A percentile compares a stretch with the other conserved stretches of the same genome.
phyloP scores from a whole-genome alignment of 768 basidiomycete species.

The Lepiota brunneoincarnata region DNA sequence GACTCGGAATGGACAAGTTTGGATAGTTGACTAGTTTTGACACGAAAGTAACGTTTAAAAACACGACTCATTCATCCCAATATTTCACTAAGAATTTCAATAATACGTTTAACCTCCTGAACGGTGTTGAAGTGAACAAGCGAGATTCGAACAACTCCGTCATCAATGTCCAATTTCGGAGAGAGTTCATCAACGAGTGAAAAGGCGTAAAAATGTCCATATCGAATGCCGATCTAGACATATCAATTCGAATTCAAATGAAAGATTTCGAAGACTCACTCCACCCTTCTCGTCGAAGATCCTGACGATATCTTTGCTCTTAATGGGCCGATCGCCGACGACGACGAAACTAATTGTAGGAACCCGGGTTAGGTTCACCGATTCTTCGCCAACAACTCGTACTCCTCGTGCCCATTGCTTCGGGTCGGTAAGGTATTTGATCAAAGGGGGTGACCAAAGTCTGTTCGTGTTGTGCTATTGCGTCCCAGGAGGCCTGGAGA shows the following conservation, averaged over 20 bases:
- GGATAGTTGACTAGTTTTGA: too few species aligned
- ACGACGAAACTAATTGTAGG: constrained; percentile 77
- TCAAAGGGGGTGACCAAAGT: constrained; percentile 48
- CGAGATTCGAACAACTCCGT: constrained; percentile 73
- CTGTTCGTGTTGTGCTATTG: constrained; percentile 63
- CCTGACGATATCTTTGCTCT: constrained; percentile 62
- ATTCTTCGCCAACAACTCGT: constrained; percentile 62
- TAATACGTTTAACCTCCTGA: constrained; percentile 62
- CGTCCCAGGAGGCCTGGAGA: constrained; percentile 50
- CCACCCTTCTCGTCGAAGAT: constrained; percentile 61
- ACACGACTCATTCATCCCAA: constrained; percentile 22
- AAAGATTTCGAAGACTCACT: constrained; percentile 37
- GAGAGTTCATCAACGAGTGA: constrained; percentile 49
- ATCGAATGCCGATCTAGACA: constrained; percentile 72
- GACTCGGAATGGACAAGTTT: too few species aligned
- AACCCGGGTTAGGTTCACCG: constrained; percentile 39
- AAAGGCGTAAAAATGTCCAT: constrained; percentile 78
- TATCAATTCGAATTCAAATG: neutral
- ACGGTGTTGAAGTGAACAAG: constrained; percentile 80
- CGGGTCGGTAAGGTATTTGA: constrained; percentile 51
- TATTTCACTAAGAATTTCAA: constrained; percentile 51
- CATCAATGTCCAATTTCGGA: constrained; percentile 56
- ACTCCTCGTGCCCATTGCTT: constrained; percentile 57
- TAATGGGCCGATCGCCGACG: constrained; percentile 49
- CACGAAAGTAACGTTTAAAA: too few species aligned